These are phyloP conservation scores for Aspergillus ostianus DNA, from an alignment of 495 filamentous ascomycete species.

Conservation along the genomic window DNA sequence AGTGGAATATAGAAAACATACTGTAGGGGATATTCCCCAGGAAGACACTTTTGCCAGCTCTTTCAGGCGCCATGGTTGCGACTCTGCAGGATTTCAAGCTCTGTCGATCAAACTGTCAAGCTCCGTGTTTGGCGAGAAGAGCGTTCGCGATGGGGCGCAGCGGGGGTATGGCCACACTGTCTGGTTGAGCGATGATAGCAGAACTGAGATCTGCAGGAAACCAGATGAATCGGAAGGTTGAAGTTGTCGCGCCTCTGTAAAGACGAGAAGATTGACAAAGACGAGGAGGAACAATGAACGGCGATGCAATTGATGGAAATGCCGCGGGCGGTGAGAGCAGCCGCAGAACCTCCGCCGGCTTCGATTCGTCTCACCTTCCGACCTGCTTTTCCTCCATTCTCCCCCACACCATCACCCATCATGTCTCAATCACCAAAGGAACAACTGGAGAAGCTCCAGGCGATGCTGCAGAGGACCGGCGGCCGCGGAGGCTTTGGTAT, in stretches of 20 bases:
- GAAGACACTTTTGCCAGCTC: conserved; percentile 67
- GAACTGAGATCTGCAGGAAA: background rate
- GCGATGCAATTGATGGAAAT: background rate
- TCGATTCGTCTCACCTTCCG: conserved; percentile 21
- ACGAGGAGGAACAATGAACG: background rate
- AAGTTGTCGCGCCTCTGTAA: background rate
- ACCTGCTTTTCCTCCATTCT: conserved; percentile 16
- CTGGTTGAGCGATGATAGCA: background rate
- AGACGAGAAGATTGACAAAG: background rate
- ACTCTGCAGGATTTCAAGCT: background rate
- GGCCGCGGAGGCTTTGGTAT: conserved; percentile 38
- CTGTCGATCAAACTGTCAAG: background rate
- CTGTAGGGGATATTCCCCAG: conserved; percentile 80
- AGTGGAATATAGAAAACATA: conserved; percentile 18
- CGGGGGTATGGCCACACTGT: background rate
- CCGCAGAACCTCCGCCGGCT: conserved; percentile 21
- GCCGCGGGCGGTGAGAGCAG: conserved; percentile 24
- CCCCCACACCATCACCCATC: conserved; percentile 27
- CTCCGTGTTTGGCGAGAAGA: conserved; percentile 15
- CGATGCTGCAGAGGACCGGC: conserved; percentile 55
- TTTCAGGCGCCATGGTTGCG: conserved; percentile 51
- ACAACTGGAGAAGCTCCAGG: conserved; percentile 63
- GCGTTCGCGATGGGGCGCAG: background rate
- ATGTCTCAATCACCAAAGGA: conserved; percentile 62
- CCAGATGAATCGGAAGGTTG: background rate